These are phyloP conservation scores for Rhodotorula glutinis DNA, from an alignment of 1,284 basidiomycete species.

Conservation along the genomic window DNA sequence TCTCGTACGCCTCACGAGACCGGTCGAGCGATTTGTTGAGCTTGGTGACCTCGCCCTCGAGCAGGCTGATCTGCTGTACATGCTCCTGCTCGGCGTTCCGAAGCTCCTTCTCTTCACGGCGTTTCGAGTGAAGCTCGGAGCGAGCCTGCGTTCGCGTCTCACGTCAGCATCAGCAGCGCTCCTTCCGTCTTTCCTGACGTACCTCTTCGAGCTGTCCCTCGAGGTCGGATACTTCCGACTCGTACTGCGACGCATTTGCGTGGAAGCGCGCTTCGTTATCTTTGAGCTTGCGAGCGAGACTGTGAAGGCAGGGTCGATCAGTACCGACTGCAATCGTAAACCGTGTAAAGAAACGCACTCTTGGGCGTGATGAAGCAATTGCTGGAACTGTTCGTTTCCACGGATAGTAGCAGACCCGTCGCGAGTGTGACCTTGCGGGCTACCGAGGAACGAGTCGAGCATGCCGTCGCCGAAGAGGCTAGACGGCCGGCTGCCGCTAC, in stretches of 20 bases:
- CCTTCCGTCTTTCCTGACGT: not conserved
- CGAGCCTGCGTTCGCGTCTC: constrained; percentile 19
- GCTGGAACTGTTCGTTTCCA: constrained; percentile 29
- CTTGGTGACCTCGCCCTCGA: constrained; percentile 74
- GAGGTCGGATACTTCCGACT: constrained; percentile 34
- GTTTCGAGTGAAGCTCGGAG: constrained; percentile 67
- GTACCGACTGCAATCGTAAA: not conserved
- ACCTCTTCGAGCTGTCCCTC: constrained; percentile 37
- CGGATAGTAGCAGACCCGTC: constrained; percentile 1
- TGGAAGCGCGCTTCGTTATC: constrained; percentile 29
- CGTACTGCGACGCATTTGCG: constrained; percentile 26
- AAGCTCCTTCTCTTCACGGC: constrained; percentile 83
- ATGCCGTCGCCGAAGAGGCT: constrained; percentile 24
- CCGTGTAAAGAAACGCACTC: constrained; percentile 20
- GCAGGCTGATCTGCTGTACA: constrained; percentile 48
- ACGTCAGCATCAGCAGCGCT: too few species aligned
- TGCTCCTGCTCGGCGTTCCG: constrained; percentile 64
- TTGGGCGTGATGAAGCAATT: constrained; percentile 16
- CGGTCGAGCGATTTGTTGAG: constrained; percentile 67
- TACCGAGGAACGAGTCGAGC: not conserved
- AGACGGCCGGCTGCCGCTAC: constrained; percentile 8
- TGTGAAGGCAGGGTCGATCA: not conserved
- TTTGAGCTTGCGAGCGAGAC: constrained; percentile 32
- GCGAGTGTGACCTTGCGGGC: not conserved
- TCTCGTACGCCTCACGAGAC: constrained; percentile 64